Evolutionary conservation across 1,139 yeast genomes (phyloP).

Genomic region (Pneumocystis murina): DNA sequence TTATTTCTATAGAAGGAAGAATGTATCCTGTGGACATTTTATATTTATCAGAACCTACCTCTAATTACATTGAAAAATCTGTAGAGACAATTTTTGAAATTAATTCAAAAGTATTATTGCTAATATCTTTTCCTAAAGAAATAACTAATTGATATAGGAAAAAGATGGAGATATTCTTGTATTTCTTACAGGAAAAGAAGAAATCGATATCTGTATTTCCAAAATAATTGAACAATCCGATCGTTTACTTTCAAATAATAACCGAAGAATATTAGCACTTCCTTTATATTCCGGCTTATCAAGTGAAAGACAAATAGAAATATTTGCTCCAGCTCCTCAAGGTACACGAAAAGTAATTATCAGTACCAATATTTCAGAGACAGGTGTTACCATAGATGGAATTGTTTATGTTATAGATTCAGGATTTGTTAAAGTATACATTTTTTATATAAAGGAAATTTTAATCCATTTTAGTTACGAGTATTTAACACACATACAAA

Average conservation of each 20-base stretch:
- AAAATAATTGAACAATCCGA: constrained; percentile 38
- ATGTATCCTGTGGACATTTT: constrained; percentile 67
- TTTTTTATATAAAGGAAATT: background rate
- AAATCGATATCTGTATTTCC: constrained; percentile 62
- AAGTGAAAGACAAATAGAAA: constrained; percentile 65
- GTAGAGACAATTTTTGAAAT: constrained; percentile 61
- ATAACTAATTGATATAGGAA: constrained; percentile 33
- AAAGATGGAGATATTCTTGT: constrained; percentile 67
- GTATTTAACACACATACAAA: constrained; percentile 68
- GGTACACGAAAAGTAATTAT: constrained; percentile 66
- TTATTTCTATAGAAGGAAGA: constrained; percentile 40
- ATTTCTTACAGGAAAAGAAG: constrained; percentile 77
- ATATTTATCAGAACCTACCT: constrained; percentile 56
- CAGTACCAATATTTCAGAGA: constrained; percentile 90
- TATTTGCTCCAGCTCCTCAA: constrained; percentile 41
- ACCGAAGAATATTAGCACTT: constrained; percentile 40
- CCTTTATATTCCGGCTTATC: constrained; percentile 74
- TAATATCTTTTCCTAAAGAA: constrained; percentile 24
- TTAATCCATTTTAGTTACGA: constrained; percentile 29
- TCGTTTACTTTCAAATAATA: constrained; percentile 9
- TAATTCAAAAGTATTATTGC: constrained; percentile 31
- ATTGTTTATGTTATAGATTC: constrained; percentile 80
- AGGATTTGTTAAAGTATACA: constrained; percentile 60
- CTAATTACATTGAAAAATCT: constrained; percentile 62
- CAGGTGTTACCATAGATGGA: constrained; percentile 88